phyloP scores from a whole-genome alignment of 2,329 filamentous ascomycete genomes.

The Pezicula radicicola region DNA sequence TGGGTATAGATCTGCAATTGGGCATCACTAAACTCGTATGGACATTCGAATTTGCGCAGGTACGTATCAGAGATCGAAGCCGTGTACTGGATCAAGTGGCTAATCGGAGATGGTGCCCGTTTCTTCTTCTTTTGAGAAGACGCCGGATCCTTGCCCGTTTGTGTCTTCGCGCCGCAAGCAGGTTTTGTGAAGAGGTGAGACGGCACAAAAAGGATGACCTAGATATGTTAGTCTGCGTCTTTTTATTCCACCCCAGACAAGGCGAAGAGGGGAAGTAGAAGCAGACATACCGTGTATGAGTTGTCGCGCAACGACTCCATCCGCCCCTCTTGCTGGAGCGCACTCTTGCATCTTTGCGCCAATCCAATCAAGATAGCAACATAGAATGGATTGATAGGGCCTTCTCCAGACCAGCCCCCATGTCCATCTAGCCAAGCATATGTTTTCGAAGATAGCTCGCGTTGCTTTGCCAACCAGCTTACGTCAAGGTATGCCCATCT shows the following conservation, averaged over 20 bases:
- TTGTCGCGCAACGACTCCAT: too few species aligned
- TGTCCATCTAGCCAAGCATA: not conserved
- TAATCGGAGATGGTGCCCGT: not conserved
- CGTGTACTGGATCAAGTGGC: not conserved
- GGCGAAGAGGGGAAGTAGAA: too few species aligned
- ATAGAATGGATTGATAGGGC: not conserved
- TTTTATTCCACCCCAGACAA: too few species aligned
- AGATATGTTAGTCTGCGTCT: not conserved
- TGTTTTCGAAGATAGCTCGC: not conserved
- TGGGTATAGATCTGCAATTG: not conserved
- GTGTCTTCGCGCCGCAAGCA: too few species aligned
- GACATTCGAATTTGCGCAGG: not conserved
- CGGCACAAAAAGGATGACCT: not conserved
- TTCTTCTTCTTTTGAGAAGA: not conserved
- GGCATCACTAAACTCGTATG: not conserved
- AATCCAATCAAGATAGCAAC: not conserved
- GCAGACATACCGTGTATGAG: too few species aligned
- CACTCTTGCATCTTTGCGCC: not conserved
- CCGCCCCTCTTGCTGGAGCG: not conserved
- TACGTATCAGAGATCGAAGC: not conserved
- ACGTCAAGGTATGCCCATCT: not conserved
- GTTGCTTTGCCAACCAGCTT: not conserved
- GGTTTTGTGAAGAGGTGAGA: not conserved
- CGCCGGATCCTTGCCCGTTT: too few species aligned
- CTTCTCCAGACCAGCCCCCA: not conserved